Percentiles rank a stretch among this genome's conserved stretches.
These are phyloP conservation scores for Aspergillus sp. DNA, from an alignment of 2,329 filamentous ascomycete species.

Conservation along the genomic window DNA sequence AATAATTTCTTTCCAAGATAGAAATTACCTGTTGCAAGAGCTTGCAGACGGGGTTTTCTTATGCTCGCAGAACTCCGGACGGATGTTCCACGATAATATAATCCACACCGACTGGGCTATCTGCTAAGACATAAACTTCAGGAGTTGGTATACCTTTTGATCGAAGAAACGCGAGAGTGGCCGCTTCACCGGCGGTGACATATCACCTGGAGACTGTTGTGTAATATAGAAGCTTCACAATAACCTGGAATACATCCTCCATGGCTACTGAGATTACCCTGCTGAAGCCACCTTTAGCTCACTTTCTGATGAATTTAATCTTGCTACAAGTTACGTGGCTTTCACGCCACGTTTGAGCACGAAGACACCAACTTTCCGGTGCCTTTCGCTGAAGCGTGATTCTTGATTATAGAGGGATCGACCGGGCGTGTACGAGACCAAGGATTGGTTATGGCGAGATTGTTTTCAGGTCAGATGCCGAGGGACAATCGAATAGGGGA, in stretches of 20 bases:
- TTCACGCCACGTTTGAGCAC: constrained; percentile 13
- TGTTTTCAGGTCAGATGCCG: too few species aligned
- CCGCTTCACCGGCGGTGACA: constrained; percentile 25
- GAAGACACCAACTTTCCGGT: constrained; percentile 13
- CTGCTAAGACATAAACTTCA: constrained; percentile 19
- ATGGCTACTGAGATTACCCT: constrained; percentile 20
- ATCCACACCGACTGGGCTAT: constrained; percentile 26
- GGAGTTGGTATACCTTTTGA: constrained; percentile 19
- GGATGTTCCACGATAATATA: constrained; percentile 27
- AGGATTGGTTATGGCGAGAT: too few species aligned
- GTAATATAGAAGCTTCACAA: constrained; percentile 23
- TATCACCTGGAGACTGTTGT: constrained; percentile 19
- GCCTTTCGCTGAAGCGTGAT: constrained; percentile 13
- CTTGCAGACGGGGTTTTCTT: constrained; percentile 16
- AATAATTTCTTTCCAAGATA: constrained; percentile 21
- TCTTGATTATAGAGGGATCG: constrained; percentile 19
- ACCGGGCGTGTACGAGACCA: constrained; percentile 17
- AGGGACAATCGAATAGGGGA: too few species aligned
- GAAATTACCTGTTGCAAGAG: constrained; percentile 17
- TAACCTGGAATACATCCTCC: constrained; percentile 19
- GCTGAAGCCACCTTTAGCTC: constrained; percentile 21
- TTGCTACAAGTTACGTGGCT: constrained; percentile 12
- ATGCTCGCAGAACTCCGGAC: constrained; percentile 16
- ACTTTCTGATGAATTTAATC: constrained; percentile 13
- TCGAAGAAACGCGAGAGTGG: constrained; percentile 21